These are phyloP conservation scores for barrel medic (Medicago truncatula) DNA, from an alignment of 306 rosid species.

Conservation along the genomic window MtrunA17r5.0-ANR NC_053044.1:56242001-56242500, in stretches of 20 bases:
- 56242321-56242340: too few species aligned
- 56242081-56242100: background rate
- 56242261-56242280: slow-evolving; percentile 45
- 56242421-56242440: slow-evolving; percentile 14
- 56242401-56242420: background rate
- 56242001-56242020: background rate
- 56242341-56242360: too few species aligned
- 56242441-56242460: slow-evolving; percentile 80
- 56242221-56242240: slow-evolving; percentile 94
- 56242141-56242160: slow-evolving; percentile 66
- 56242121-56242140: slow-evolving; percentile 91
- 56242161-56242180: slow-evolving; percentile 99
- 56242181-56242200: slow-evolving; percentile 78
- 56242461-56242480: slow-evolving; percentile 92
- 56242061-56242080: background rate
- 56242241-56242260: slow-evolving; percentile 77
- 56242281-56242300: slow-evolving; percentile 81
- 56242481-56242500: slow-evolving; percentile 89
- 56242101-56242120: slow-evolving; percentile 46
- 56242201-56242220: slow-evolving; percentile 93
- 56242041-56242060: background rate
- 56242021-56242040: background rate
- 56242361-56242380: background rate
- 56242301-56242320: background rate
- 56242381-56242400: background rate